These are phyloP conservation scores for Penicillium robsamsonii DNA, from an alignment of 495 filamentous ascomycete species.

Conservation along the genomic window DNA sequence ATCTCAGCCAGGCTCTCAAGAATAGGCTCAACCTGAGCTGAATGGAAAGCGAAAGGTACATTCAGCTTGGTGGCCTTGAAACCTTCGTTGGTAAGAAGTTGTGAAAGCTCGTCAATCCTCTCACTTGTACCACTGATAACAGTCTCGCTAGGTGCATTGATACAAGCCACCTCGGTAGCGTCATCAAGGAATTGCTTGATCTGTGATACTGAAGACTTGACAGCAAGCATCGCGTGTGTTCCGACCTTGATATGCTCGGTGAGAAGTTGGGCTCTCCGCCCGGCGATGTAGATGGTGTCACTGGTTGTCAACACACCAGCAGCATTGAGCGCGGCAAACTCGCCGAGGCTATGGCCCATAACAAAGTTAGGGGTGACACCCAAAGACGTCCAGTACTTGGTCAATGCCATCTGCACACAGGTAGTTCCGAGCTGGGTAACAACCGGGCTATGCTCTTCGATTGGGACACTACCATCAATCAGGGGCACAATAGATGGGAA, in stretches of 20 bases:
- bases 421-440: slow-evolving; percentile 75
- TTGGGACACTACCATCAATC: slow-evolving; percentile 47
- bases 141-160: slow-evolving; percentile 51
- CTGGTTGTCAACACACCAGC: slow-evolving; percentile 75
- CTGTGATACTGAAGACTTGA: slow-evolving; percentile 37
- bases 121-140: slow-evolving; percentile 48
- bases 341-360: slow-evolving; percentile 82
- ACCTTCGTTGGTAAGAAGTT: slow-evolving; percentile 51
- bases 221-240: slow-evolving; percentile 63
- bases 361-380: slow-evolving; percentile 74
- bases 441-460: slow-evolving; percentile 64
- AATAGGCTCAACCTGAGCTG: slow-evolving; percentile 75
- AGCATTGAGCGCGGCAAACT: slow-evolving; percentile 82
- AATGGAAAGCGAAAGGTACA: slow-evolving; percentile 80
- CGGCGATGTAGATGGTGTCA: slow-evolving; percentile 80
- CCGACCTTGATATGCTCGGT: slow-evolving; percentile 66
- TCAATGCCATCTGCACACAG: slow-evolving; percentile 82
- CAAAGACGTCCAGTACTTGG: slow-evolving; percentile 75
- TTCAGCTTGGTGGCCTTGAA: slow-evolving; percentile 69
- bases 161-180: slow-evolving; percentile 49
- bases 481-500: slow-evolving; percentile 65
- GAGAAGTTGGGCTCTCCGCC: slow-evolving; percentile 73
- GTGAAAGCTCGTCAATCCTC: slow-evolving; percentile 55
- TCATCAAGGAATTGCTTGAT: slow-evolving; percentile 31
- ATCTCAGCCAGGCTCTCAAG: slow-evolving; percentile 62